Evolutionary conservation across 2,329 filamentous ascomycete genomes (phyloP).

Genomic region (Teratosphaeria nubilosa): DNA sequence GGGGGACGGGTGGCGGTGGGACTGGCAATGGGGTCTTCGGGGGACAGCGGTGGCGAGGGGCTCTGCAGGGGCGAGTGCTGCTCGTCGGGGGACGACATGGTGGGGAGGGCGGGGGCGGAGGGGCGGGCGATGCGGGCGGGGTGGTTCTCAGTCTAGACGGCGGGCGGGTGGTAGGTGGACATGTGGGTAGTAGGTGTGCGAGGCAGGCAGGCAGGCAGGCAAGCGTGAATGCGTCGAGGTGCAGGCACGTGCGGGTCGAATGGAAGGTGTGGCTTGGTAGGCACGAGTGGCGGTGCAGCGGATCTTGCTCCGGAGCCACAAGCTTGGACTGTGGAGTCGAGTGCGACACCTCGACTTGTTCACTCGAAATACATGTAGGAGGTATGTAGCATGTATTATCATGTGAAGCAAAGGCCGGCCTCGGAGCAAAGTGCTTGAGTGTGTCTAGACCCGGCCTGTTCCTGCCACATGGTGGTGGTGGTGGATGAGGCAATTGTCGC

Average conservation of each 20-base stretch:
- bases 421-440: too few species aligned
- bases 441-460: too few species aligned
- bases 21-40: constrained; percentile 12
- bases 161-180: background rate
- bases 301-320: background rate
- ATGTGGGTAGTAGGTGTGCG: background rate
- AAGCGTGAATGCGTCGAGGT: too few species aligned
- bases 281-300: background rate
- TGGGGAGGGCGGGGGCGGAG: background rate
- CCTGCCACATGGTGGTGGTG: too few species aligned
- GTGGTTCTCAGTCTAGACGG: background rate
- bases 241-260: background rate
- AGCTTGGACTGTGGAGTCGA: background rate
- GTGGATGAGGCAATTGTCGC: too few species aligned
- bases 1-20: constrained; percentile 7
- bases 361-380: too few species aligned
- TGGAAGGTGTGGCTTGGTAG: too few species aligned
- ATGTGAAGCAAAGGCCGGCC: too few species aligned
- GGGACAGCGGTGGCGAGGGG: constrained; percentile 19
- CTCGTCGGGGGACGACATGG: constrained; percentile 19
- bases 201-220: background rate
- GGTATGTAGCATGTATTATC: too few species aligned
- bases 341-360: too few species aligned
- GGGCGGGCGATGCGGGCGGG: background rate
- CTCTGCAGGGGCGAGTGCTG: constrained; percentile 4